Evolutionary conservation across 202 grass and related monocot genomes (phyloP).

Genomic region (Schoenoplectus tabernaemontani): DNA sequence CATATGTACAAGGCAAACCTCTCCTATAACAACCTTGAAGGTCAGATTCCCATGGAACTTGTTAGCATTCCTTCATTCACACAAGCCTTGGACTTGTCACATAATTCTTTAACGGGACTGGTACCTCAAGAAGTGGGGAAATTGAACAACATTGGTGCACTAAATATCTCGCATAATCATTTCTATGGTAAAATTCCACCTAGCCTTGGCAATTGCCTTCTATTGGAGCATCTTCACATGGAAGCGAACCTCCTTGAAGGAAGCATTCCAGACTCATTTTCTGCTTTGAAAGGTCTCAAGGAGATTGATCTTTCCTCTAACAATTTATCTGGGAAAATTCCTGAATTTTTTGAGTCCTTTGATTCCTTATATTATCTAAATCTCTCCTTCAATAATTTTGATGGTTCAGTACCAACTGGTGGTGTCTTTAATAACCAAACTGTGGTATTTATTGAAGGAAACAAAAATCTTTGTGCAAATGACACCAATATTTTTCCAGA

Average conservation of each 20-base stretch:
- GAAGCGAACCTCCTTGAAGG: slow-evolving; percentile 39
- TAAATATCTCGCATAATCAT: slow-evolving; percentile 39
- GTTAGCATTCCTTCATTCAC: slow-evolving; percentile 22
- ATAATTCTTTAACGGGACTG: slow-evolving; percentile 27
- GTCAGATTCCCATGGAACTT: slow-evolving; percentile 29
- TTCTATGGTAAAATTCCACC: slow-evolving; percentile 30
- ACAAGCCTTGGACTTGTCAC: slow-evolving; percentile 29
- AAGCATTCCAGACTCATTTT: slow-evolving; percentile 34
- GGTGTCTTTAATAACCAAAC: slow-evolving; percentile 30
- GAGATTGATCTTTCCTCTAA: slow-evolving; percentile 40
- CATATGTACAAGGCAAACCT: slow-evolving; percentile 30
- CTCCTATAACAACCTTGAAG: slow-evolving; percentile 34
- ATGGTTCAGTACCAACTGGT: slow-evolving; percentile 21
- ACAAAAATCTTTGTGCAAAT: slow-evolving; percentile 26
- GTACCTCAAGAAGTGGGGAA: slow-evolving; percentile 30
- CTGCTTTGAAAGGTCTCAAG: slow-evolving; percentile 13
- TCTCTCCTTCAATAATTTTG: slow-evolving; percentile 49
- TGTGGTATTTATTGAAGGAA: slow-evolving; percentile 30
- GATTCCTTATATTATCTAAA: slow-evolving; percentile 26
- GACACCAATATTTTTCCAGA: not conserved
- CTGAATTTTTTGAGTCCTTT: slow-evolving; percentile 19
- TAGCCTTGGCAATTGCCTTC: slow-evolving; percentile 26
- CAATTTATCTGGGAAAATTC: slow-evolving; percentile 32
- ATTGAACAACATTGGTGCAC: slow-evolving; percentile 22
- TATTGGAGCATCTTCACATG: slow-evolving; percentile 29